A percentile compares a stretch with the other conserved stretches of the same genome.
These are phyloP conservation scores for Thermomucor indicae-seudaticae DNA, from an alignment of 371 early-diverging fungal genomes.

Conservation along the genomic window DNA sequence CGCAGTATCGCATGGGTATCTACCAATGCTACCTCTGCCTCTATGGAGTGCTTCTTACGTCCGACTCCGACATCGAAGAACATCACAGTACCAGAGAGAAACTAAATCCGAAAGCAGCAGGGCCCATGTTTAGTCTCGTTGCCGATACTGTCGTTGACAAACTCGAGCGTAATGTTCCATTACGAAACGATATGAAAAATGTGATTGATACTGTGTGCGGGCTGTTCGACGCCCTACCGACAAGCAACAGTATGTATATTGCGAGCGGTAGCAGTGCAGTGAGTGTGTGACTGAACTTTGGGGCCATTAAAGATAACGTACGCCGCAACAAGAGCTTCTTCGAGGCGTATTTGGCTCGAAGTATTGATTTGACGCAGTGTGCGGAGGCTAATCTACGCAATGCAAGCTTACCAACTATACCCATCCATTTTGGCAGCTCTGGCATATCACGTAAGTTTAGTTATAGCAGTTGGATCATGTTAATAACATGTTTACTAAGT, in stretches of 20 bases:
- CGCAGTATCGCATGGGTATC: conserved; percentile 31
- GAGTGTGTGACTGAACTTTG: too few species aligned
- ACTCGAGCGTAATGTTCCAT: conserved; percentile 27
- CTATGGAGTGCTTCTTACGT: conserved; percentile 56
- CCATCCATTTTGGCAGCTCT: conserved; percentile 4
- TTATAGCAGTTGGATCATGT: background rate
- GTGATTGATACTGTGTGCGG: conserved; percentile 54
- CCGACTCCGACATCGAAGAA: conserved; percentile 51
- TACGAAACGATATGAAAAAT: conserved; percentile 52
- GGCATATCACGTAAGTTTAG: conserved; percentile 24
- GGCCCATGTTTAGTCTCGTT: conserved; percentile 44
- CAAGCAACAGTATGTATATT: conserved; percentile 26
- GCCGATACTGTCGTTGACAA: conserved; percentile 36
- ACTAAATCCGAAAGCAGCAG: conserved; percentile 55
- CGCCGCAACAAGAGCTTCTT: background rate
- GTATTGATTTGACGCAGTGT: background rate
- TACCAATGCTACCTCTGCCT: conserved; percentile 72
- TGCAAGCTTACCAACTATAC: conserved; percentile 14
- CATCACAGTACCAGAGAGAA: conserved; percentile 45
- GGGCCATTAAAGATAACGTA: background rate
- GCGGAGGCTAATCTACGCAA: conserved; percentile 2
- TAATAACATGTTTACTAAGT: background rate
- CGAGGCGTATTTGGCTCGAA: background rate
- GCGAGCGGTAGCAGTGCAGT: too few species aligned
- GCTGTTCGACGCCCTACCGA: conserved; percentile 51